Evolutionary conservation across 257 asterid species (phyloP).

Genomic region (Coffea eugenioides): DNA sequence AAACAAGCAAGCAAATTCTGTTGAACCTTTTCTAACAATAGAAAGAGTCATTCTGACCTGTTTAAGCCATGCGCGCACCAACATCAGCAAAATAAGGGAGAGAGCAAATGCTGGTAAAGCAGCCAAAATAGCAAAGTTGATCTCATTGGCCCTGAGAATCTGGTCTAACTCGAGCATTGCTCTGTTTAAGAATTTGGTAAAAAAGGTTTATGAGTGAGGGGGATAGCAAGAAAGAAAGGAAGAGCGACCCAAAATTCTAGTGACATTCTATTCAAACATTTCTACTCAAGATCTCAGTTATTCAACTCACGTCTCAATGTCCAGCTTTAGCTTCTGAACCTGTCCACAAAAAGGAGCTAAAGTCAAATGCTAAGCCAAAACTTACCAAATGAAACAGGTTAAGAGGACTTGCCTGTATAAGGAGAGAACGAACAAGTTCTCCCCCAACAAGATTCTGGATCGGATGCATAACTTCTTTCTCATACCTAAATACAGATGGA

Average conservation of each 20-base stretch:
- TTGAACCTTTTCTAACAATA: background rate
- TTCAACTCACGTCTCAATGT: constrained; percentile 87
- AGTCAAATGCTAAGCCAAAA: constrained; percentile 35
- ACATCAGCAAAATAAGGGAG: constrained; percentile 71
- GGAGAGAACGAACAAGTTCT: constrained; percentile 90
- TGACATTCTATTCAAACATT: constrained; percentile 7
- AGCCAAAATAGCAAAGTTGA: constrained; percentile 97
- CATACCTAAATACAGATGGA: constrained; percentile 54
- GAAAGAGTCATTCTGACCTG: constrained; percentile 44
- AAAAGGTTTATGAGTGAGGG: constrained; percentile 12
- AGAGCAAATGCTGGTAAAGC: constrained; percentile 97
- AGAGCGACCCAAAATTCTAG: constrained; percentile 3
- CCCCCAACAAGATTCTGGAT: constrained; percentile 91
- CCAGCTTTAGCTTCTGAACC: constrained; percentile 99
- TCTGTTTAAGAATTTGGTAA: constrained; percentile 43
- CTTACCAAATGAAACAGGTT: constrained; percentile 15
- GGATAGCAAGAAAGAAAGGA: background rate
- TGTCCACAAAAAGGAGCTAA: constrained; percentile 27
- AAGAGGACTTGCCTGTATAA: constrained; percentile 69
- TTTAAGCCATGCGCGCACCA: constrained; percentile 91
- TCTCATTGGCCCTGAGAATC: constrained; percentile 96
- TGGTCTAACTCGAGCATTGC: constrained; percentile 99
- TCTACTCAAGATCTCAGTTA: constrained; percentile 20
- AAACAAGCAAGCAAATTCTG: background rate
- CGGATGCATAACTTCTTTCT: constrained; percentile 93